These are phyloP conservation scores for Suillus tomentosus DNA, from an alignment of 768 basidiomycete genomes.

Conservation along the genomic window DNA sequence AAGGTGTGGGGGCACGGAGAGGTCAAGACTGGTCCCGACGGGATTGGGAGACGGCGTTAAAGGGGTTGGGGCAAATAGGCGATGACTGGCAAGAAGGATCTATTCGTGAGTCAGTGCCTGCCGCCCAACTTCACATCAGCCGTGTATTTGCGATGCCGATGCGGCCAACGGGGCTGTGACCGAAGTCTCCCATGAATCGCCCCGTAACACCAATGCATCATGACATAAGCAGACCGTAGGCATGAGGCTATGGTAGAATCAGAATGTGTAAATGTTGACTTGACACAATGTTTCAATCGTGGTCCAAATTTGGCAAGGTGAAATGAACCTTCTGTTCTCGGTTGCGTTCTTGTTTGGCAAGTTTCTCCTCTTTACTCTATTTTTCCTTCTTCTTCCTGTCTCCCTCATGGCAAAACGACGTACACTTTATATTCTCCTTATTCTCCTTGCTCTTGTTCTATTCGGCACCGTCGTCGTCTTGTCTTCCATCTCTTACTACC, in stretches of 20 bases:
- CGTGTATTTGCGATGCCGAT: slow-evolving; percentile 49
- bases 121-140: slow-evolving; percentile 50
- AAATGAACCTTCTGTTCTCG: slow-evolving; percentile 7
- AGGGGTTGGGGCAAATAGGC: slow-evolving; percentile 49
- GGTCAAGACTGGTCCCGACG: slow-evolving; percentile 74
- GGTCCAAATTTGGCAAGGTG: slow-evolving; percentile 2
- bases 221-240: not conserved
- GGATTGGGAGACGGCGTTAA: slow-evolving; percentile 63
- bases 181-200: not conserved
- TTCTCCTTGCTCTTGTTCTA: slow-evolving; percentile 74
- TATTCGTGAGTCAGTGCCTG: slow-evolving; percentile 51
- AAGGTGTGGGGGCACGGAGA: slow-evolving; percentile 53
- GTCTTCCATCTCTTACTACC: slow-evolving; percentile 88
- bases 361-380: slow-evolving; percentile 9
- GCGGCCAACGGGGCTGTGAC: slow-evolving; percentile 41
- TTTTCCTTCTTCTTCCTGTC: slow-evolving; percentile 9
- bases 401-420: slow-evolving; percentile 45
- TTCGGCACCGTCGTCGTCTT: slow-evolving; percentile 89
- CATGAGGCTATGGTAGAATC: not conserved
- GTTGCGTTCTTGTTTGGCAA: slow-evolving; percentile 6
- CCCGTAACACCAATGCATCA: not conserved
- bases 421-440: slow-evolving; percentile 47
- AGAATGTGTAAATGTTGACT: not conserved
- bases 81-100: slow-evolving; percentile 52
- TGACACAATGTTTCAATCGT: slow-evolving; percentile 3